Base-by-base conservation (phyloP, 129 eudicot genomes). In the Erigeron canadensis region DNA sequence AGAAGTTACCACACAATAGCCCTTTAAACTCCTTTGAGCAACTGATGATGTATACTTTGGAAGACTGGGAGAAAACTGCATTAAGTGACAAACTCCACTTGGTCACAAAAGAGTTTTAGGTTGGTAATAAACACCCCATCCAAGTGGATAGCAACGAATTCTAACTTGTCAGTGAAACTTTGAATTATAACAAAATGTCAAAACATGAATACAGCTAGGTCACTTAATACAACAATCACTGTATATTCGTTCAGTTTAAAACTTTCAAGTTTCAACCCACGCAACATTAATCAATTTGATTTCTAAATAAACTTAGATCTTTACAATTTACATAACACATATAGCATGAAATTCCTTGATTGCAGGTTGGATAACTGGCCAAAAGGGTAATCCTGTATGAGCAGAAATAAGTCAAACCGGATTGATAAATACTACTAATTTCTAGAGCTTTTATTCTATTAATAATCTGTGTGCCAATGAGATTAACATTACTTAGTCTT, bases 21-120 rank as follows among this genome's bases (percentile, higher is more conserved):
- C 83, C 83, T 90, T 95, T 48, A 95, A 73, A 81, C 77, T 95
- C 84, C 99, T 88, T 80, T 90, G 97, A 82, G 97, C 99, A 55
- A 76, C 91, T 13, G 99, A 69, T 45, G 99, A 95, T 53, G 99
- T 81, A 65, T 95, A 95, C 84, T 95, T 95, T 0, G 99, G 96
- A 48, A 95, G 84, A 57, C 51, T 74, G 65, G 94, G 57, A 37
- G 97, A 83, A 71, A 90, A 88, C 99, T 95, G 96, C 84, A 67
- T 71, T 66, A 21, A 71, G 63, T 44, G 61, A 21, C 45, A 76
- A 62, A 68, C 5, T 5, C n/a, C 16, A 18, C 41, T 19, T 61
- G 42, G 62, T 55, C 64, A 37, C 45, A 50, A 39, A 28, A 57
- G 50, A 63, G 53, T 4, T 16, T 42, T 40, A 7, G 41, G 22